These are phyloP conservation scores for Alternaria burnsii DNA, from an alignment of 2,329 filamentous ascomycete species.

Conservation along the genomic window DNA sequence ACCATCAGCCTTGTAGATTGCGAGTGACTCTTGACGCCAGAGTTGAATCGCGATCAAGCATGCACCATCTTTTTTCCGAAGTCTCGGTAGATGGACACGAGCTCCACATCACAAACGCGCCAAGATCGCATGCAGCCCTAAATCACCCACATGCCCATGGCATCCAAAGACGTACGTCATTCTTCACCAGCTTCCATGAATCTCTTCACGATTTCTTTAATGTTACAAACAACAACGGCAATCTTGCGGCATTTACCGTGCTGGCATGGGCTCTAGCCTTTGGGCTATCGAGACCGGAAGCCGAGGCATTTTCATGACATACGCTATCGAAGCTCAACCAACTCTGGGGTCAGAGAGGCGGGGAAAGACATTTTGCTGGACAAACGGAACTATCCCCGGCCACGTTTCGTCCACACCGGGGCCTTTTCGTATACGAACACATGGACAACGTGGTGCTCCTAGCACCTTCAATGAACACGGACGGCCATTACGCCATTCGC, in stretches of 20 bases:
- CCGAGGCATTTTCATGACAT: slow-evolving; percentile 6
- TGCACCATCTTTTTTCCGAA: slow-evolving; percentile 2
- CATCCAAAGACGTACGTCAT: slow-evolving; percentile 6
- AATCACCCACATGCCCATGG: not conserved
- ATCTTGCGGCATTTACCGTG: not conserved
- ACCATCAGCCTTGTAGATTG: slow-evolving; percentile 5
- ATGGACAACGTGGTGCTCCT: slow-evolving; percentile 13
- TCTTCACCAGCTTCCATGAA: not conserved
- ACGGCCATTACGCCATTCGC: not conserved
- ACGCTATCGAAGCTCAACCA: slow-evolving; percentile 6
- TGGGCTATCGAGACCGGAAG: not conserved
- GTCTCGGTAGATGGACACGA: slow-evolving; percentile 9
- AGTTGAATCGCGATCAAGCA: not conserved
- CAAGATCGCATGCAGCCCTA: slow-evolving; percentile 11
- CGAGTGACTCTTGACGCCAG: not conserved
- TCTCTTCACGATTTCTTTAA: not conserved
- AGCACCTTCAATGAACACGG: slow-evolving; percentile 1
- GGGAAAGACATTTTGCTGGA: slow-evolving; percentile 5
- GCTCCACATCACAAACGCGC: slow-evolving; percentile 6
- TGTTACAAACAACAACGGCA: not conserved
- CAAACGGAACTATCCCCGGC: slow-evolving; percentile 1
- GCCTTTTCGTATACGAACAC: slow-evolving; percentile 11
- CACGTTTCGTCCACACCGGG: slow-evolving; percentile 2
- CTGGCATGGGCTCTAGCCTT: not conserved
- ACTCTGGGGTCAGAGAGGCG: slow-evolving; percentile 1